Evolutionary conservation across 73 alveolate genomes (phyloP), one percentile per base, ranked within the genome.

Genomic region (Symbiodinium pilosum): DNA sequence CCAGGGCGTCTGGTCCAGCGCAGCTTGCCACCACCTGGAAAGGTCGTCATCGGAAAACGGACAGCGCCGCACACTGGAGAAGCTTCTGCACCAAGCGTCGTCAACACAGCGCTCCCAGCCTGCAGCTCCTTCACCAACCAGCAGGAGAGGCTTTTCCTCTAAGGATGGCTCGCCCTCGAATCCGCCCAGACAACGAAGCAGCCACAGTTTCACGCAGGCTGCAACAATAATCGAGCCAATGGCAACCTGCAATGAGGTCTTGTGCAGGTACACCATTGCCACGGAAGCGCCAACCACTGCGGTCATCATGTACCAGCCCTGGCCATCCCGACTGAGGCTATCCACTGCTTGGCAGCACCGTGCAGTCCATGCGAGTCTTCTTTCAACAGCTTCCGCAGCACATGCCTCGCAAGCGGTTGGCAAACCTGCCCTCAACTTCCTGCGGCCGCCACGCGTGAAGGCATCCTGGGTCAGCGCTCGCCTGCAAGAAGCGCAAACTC

Each of bases 131-230:
- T 69, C 87, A 40, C 87, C 95, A 28, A 89, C 73, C 47, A 89
- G 34, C 44, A 6, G 52, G 43, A 89, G 56, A 6, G 95, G 75
- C 71, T 89, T 89, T 44, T 56, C 69, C 39, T 89, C 95, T n/a
- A 89, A 21, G 20, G 95, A 64, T 0, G 38, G 85, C 94, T 87
- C 94, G 43, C 94, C 94, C 94, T 56, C 94, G 32, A 87, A 87
- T 77, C 84, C 94, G 30, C 94, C 94, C 12, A 87, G 47, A 24
- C 93, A 3, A 24, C 83, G 54, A 77, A 86, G 51, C 93, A 86
- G 36, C 93, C 93, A 86, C 38, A 43, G 81, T 51, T 86, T 86
- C 81, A 86, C 43, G 26, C 44, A 26, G 83, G 40, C 47, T 18
- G 81, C 93, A 77, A n/a, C n/a, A n/a, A n/a, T n/a, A n/a, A n/a